Base-by-base conservation (phyloP, 2,329 filamentous ascomycete genomes). In the Colletotrichum sp. region DNA sequence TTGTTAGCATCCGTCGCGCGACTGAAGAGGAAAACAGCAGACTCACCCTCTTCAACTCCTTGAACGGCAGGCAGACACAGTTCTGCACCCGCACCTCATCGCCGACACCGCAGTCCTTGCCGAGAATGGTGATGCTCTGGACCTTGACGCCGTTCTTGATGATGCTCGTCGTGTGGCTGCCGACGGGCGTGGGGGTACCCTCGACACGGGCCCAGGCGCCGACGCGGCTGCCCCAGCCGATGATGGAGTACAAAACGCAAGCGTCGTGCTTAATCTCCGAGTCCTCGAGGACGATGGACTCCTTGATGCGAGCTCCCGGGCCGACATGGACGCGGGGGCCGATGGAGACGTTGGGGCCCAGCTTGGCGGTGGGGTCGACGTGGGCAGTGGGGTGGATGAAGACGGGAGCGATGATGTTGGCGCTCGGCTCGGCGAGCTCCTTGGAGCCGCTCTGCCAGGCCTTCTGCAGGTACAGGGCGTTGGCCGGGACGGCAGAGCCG, bases 111-210 rank as follows among this genome's bases (percentile, higher is more conserved):
- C 96, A 98, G 84, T 99, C 97, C 89, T 98, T 98, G 82, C 96
- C 96, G 76, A 99, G 85, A 78, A 98, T 99, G 61, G 96, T 98
- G 82, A 98, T 97, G 84, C 95, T 98, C 89, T 98, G 97, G 66
- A 99, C 97, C 89, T 98, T 98, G 84, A 98, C 93, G 66, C 97
- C 97, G 81, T 98, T 98, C 91, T 98, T 98, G 84, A 98, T 90
- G 80, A 98, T 95, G 85, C 94, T 98, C 16, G 96, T 98, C 68
- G 92, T 94, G 87, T 98, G 96, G 87, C 94, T 98, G 66, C 90
- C 93, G 69, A 95, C 92, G 0, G 96, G 94, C 18, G 94, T 97
- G 1, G 96, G 96, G 1, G 95, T 98, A 69, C 97, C 97, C 85
- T 99, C 97, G 31, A 99, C 96, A 83, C 97, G 93, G 66, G 97